Conservation (phyloP, 257 asterid genomes). For the Primulina eburnea region DNA sequence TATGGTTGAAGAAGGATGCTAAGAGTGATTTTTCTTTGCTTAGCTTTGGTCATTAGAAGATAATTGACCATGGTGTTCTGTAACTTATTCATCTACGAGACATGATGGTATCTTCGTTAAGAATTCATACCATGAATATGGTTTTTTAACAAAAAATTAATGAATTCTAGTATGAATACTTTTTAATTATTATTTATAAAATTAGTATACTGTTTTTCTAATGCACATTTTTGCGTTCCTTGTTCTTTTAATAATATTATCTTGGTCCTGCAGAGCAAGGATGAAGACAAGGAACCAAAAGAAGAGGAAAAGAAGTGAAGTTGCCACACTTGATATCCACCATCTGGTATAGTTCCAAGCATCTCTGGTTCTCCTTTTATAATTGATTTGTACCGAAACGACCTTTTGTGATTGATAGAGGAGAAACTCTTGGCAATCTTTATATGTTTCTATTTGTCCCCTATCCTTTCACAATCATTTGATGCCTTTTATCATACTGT, state of each 20-base stretch:
- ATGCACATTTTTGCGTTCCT: not conserved
- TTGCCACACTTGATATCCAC: conserved; percentile 20
- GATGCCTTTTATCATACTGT: not conserved
- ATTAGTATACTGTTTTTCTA: not conserved
- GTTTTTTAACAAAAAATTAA: too few species aligned
- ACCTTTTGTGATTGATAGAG: not conserved
- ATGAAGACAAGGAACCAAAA: conserved; percentile 61
- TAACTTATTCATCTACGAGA: not conserved
- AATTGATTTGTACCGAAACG: not conserved
- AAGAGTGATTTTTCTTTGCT: not conserved
- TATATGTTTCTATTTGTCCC: not conserved
- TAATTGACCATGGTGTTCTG: not conserved
- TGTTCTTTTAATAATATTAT: not conserved
- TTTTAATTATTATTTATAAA: too few species aligned
- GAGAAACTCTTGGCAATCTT: not conserved
- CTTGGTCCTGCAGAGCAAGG: conserved; percentile 44
- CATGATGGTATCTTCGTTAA: not conserved
- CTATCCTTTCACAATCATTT: not conserved
- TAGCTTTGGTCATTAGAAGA: not conserved
- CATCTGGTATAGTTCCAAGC: conserved; percentile 27
- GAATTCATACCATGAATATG: not conserved
- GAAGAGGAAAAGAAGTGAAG: conserved; percentile 70
- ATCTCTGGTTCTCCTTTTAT: not conserved
- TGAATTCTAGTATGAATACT: not conserved
- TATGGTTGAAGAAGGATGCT: not conserved